These are phyloP conservation scores for Phytophthora megakarya DNA, from an alignment of 352 stramenopile genomes.

Conservation along the genomic window DNA sequence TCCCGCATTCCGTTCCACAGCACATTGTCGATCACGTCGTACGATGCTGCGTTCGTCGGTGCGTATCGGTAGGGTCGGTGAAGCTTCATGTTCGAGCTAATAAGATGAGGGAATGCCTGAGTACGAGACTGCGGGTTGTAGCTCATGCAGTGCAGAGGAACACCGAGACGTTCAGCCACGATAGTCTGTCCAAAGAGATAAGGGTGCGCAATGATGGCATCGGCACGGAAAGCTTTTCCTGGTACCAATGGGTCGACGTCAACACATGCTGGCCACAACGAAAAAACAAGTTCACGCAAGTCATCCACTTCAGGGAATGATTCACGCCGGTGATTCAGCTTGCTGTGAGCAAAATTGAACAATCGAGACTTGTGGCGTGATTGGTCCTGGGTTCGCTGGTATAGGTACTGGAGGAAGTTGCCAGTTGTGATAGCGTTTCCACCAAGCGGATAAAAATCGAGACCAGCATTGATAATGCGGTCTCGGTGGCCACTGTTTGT, in stretches of 20 bases:
- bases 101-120: constrained; percentile 59
- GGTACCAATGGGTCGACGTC: constrained; percentile 48
- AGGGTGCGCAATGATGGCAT: constrained; percentile 73
- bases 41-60: constrained; percentile 53
- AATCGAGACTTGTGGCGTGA: constrained; percentile 44
- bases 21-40: constrained; percentile 57
- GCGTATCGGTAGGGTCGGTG: constrained; percentile 51
- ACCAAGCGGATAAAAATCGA: constrained; percentile 77
- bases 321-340: constrained; percentile 38
- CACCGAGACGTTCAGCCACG: constrained; percentile 70
- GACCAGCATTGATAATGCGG: constrained; percentile 56
- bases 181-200: constrained; percentile 64
- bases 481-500: constrained; percentile 80
- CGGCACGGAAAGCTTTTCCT: constrained; percentile 59
- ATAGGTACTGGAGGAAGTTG: constrained; percentile 53
- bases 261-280: constrained; percentile 62
- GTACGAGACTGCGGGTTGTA: constrained; percentile 57
- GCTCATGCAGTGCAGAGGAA: constrained; percentile 76
- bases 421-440: constrained; percentile 50
- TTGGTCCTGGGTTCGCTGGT: constrained; percentile 43
- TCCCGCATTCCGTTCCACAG: constrained; percentile 53
- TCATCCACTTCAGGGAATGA: constrained; percentile 54
- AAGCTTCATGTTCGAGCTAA: constrained; percentile 53
- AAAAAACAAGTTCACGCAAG: constrained; percentile 58
- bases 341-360: constrained; percentile 36